Conservation (phyloP, 257 asterid species). For the Solanum boliviense region DNA sequence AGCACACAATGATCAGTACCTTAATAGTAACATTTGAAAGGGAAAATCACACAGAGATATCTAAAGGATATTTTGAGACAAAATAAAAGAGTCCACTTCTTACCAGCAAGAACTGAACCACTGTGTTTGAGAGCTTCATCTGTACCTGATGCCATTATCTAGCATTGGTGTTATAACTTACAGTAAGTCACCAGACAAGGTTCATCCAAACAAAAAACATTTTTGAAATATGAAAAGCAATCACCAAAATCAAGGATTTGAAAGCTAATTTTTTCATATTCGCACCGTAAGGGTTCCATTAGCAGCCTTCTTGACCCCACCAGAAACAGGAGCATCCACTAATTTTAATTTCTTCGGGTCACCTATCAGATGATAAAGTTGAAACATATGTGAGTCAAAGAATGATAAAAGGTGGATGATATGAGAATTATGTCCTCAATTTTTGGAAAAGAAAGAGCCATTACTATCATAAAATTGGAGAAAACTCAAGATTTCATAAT, state of each 20-base stretch:
- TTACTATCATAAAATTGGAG: not conserved
- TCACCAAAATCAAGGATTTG: not conserved
- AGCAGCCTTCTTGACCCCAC: conserved; percentile 93
- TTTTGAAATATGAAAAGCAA: not conserved
- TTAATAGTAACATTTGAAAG: not conserved
- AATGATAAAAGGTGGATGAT: not conserved
- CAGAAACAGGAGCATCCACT: conserved; percentile 99
- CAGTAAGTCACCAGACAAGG: conserved; percentile 5
- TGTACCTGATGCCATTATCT: conserved; percentile 96
- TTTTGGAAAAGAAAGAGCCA: not conserved
- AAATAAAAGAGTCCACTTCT: conserved; percentile 3
- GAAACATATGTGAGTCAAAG: not conserved
- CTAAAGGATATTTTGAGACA: not conserved
- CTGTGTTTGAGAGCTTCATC: conserved; percentile 86
- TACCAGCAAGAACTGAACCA: conserved; percentile 86
- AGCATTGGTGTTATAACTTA: conserved; percentile 11
- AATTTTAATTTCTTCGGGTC: conserved; percentile 69
- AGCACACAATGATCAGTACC: conserved; percentile 5
- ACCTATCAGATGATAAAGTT: conserved; percentile 23
- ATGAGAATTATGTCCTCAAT: not conserved
- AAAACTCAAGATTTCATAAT: not conserved
- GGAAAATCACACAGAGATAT: not conserved
- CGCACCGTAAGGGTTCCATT: conserved; percentile 91
- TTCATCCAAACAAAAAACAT: not conserved
- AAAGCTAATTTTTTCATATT: conserved; percentile 2